Base-by-base conservation (phyloP, 2,329 filamentous ascomycete genomes). In the Diaporthe batatas region DNA sequence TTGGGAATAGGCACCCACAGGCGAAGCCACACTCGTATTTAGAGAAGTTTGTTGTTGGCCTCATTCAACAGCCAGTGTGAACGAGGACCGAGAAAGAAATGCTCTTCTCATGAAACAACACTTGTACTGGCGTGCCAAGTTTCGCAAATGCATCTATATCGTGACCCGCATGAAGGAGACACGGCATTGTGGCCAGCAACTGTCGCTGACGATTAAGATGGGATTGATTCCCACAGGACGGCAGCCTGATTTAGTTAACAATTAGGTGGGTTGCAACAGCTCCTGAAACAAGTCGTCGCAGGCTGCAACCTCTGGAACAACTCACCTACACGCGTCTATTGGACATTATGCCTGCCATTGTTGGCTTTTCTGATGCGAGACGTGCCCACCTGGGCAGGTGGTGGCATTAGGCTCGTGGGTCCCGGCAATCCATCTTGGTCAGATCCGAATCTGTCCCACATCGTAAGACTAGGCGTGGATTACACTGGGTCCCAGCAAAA, bases 361-460 rank as follows among this genome's bases (percentile, higher is more conserved):
- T 36, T 58, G 21, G n/a, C 32, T 1, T 5, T 36, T 21, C 3
- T 21, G 1, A 8, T 23, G 29, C 6, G 8, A 34, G 29, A 58
- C 7, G 32, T 39, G n/a, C n/a, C n/a, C n/a, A n/a, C n/a, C n/a
- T n/a, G n/a, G n/a, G n/a, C n/a, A n/a, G n/a, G n/a, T n/a, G n/a
- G n/a, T 59, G 55, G 14, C 12, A 59, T 42, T 44, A 59, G 29
- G 36, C 36, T 59, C 39, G 57, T 59, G 57, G 57, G 57, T 59
- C 34, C 36, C 44, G 16, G 44, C 18, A 18, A 3, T 47, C 36
- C 7, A 23, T 25, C n/a, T 21, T 29, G 5, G 10, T 6, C 10
- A 32, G 39, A 62, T 18, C 36, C 39, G 39, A 32, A 47, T 39
- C 47, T 29, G 29, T 44, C 5, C 58, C 58, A 25, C n/a, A 2